Percentiles rank a stretch among this genome's conserved stretches.
phyloP scores from a whole-genome alignment of 164 flowering plant species.

The Sedum album region DNA sequence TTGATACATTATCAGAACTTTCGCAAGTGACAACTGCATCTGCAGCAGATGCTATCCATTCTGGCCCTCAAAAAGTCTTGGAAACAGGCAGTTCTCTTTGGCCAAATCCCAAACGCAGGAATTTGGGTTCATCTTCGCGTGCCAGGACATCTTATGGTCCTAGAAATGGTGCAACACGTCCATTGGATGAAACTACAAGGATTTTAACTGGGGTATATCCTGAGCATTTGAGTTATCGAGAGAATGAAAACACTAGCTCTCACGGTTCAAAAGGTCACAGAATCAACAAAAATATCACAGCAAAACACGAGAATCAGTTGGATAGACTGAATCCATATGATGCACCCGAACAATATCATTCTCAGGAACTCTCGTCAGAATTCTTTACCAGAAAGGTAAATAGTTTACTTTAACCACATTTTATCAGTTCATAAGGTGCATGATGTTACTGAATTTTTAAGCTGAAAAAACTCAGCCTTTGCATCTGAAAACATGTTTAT shows the following conservation, averaged over 20 bases:
- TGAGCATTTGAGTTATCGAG: too few species aligned
- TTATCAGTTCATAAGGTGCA: not conserved
- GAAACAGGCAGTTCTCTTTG: slow-evolving; percentile 32
- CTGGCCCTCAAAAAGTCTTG: slow-evolving; percentile 19
- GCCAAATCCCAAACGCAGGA: slow-evolving; percentile 24
- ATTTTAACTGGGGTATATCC: slow-evolving; percentile 12
- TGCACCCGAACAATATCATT: not conserved
- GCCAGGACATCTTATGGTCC: slow-evolving; percentile 18
- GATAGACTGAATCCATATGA: not conserved
- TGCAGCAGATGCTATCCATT: slow-evolving; percentile 16
- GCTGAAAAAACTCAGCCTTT: not conserved
- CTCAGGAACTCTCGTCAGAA: not conserved
- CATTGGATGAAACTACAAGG: slow-evolving; percentile 14
- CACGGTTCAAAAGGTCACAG: not conserved
- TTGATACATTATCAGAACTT: slow-evolving; percentile 29
- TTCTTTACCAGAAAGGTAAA: not conserved
- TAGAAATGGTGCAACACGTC: slow-evolving; percentile 17
- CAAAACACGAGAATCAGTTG: not conserved
- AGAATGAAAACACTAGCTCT: too few species aligned
- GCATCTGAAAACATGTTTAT: not conserved
- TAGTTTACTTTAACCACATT: too few species aligned
- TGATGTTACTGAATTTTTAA: not conserved
- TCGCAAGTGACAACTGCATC: slow-evolving; percentile 24
- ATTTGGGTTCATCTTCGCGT: slow-evolving; percentile 14
- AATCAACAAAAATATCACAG: not conserved